Evolutionary conservation across 106 monocot species (phyloP).

Genomic region (Posidonia australis): DNA sequence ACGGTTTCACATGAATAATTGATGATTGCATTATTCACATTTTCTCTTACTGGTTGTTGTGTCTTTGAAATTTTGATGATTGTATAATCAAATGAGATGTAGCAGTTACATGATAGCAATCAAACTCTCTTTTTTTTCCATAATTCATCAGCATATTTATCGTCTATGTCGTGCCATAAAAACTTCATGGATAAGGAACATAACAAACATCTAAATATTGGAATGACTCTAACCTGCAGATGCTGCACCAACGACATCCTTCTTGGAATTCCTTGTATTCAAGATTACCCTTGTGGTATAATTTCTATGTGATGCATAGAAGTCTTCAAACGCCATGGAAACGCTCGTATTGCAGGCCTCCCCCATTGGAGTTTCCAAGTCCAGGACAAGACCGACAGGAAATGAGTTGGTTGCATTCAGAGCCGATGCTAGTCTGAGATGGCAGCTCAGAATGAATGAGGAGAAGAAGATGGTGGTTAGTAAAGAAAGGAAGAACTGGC

Average conservation of each 20-base stretch:
- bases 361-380: constrained; percentile 7
- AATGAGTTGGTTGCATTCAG: background rate
- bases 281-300: constrained; percentile 31
- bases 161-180: too few relatives aligned
- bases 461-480: constrained; percentile 1
- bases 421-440: background rate
- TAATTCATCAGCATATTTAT: too few relatives aligned
- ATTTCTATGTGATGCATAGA: constrained; percentile 27
- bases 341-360: constrained; percentile 23
- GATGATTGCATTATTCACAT: too few relatives aligned
- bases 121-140: too few relatives aligned
- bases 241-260: constrained; percentile 22
- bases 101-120: too few relatives aligned
- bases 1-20: too few relatives aligned
- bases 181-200: too few relatives aligned
- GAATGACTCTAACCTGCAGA: constrained; percentile 25
- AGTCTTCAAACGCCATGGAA: constrained; percentile 45
- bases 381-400: constrained; percentile 23
- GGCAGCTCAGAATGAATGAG: background rate
- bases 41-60: too few relatives aligned
- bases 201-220: too few relatives aligned
- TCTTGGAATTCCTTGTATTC: constrained; percentile 23
- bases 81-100: too few relatives aligned
- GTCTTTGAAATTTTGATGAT: too few relatives aligned
- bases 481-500: background rate